Percentiles rank a stretch among this genome's conserved stretches.
Evolutionary conservation across 1,139 yeast genomes (phyloP).

Genomic region (Geotrichum cucujoidarum): DNA sequence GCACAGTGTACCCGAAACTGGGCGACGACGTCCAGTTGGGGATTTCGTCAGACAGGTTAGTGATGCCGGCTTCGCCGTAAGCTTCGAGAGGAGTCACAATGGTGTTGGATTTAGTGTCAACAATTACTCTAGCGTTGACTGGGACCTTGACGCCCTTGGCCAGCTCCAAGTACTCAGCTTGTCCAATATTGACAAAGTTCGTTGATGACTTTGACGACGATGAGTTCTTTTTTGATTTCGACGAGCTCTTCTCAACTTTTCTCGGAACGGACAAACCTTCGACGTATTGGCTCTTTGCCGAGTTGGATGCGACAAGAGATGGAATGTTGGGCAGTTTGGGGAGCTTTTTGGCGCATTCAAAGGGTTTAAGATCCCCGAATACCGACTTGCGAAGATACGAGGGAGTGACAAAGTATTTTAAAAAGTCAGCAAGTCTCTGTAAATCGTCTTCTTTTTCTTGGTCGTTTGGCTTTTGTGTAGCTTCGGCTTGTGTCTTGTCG

Average conservation of each 20-base stretch:
- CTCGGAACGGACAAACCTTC: constrained; percentile 71
- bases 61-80: constrained; percentile 42
- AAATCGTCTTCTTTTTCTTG: constrained; percentile 18
- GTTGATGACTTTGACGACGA: constrained; percentile 41
- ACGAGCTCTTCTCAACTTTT: constrained; percentile 39
- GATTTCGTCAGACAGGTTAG: background rate
- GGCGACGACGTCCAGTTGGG: constrained; percentile 6
- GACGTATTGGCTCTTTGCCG: constrained; percentile 33
- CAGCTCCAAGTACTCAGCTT: constrained; percentile 51
- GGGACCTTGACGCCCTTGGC: constrained; percentile 59
- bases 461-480: background rate
- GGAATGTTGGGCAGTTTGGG: constrained; percentile 74
- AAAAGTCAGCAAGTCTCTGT: constrained; percentile 53
- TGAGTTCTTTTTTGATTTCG: constrained; percentile 42
- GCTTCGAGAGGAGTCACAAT: constrained; percentile 72
- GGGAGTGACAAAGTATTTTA: constrained; percentile 84
- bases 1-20: constrained; percentile 66
- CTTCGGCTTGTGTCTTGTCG: background rate
- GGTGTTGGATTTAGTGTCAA: constrained; percentile 55
- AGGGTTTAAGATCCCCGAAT: constrained; percentile 45
- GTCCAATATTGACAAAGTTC: constrained; percentile 72
- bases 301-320: constrained; percentile 49
- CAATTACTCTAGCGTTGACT: constrained; percentile 73
- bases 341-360: constrained; percentile 56
- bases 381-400: constrained; percentile 67